phyloP scores from a whole-genome alignment of 805 yeast genomes.

The Starmerella stellata region DNA sequence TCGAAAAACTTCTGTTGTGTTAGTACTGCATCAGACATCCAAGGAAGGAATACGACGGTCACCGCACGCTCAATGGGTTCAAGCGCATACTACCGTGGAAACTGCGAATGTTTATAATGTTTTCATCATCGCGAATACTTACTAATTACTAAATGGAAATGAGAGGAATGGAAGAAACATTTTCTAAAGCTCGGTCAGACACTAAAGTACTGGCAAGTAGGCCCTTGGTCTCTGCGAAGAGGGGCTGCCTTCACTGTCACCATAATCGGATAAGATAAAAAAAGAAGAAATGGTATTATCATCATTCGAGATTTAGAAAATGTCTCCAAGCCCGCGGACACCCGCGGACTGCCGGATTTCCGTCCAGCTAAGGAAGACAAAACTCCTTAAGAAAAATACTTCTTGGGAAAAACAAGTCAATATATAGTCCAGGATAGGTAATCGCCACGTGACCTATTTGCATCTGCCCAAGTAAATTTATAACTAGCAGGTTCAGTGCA shows the following conservation, averaged over 20 bases:
- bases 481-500: too few relatives aligned
- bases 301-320: slow-evolving; percentile 19
- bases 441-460: too few relatives aligned
- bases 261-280: slow-evolving; percentile 27
- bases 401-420: too few relatives aligned
- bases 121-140: slow-evolving; percentile 23
- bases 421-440: too few relatives aligned
- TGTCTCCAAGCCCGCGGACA: not conserved
- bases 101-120: slow-evolving; percentile 27
- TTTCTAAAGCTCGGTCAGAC: slow-evolving; percentile 18
- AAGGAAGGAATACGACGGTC: slow-evolving; percentile 29
- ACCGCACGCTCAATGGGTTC: slow-evolving; percentile 27
- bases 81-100: slow-evolving; percentile 28
- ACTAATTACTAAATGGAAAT: slow-evolving; percentile 9
- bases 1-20: too few relatives aligned
- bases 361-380: not conserved
- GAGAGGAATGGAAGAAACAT: too few relatives aligned
- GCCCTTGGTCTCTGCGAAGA: slow-evolving; percentile 16
- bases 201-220: slow-evolving; percentile 27
- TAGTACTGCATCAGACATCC: slow-evolving; percentile 27
- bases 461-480: too few relatives aligned
- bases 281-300: slow-evolving; percentile 23
- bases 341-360: not conserved
- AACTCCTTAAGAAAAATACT: not conserved
- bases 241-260: slow-evolving; percentile 25